Conservation (phyloP, 768 basidiomycete species). For the Pleurotus ostreatus region DNA sequence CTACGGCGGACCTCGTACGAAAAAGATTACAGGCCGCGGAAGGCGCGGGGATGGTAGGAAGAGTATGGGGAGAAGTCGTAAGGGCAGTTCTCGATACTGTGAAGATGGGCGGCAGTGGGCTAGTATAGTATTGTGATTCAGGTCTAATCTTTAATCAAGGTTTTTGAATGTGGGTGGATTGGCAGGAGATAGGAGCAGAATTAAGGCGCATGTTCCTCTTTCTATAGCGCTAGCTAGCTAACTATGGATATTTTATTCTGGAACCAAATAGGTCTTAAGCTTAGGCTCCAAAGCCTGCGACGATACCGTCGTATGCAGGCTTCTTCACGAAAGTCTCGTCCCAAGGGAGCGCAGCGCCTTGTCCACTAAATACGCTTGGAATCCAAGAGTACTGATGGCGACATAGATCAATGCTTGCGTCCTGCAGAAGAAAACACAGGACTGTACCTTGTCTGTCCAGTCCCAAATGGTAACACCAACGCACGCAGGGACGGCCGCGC, state of each 20-base stretch:
- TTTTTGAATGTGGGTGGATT: too few relatives aligned
- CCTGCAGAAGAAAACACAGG: not conserved
- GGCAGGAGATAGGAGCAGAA: too few relatives aligned
- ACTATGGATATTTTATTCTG: too few relatives aligned
- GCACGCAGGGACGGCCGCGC: conserved; percentile 38
- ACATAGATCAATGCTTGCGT: not conserved
- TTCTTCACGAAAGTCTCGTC: conserved; percentile 30
- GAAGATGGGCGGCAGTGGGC: conserved; percentile 72
- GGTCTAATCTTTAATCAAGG: too few relatives aligned
- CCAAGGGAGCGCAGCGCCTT: conserved; percentile 36
- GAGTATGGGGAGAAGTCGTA: conserved; percentile 48
- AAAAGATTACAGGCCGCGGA: conserved; percentile 42
- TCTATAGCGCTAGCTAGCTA: not conserved
- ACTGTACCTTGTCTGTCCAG: conserved; percentile 34
- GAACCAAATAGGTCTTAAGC: not conserved
- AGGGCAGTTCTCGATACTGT: conserved; percentile 62
- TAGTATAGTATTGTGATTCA: conserved; percentile 39
- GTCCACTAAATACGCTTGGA: conserved; percentile 29
- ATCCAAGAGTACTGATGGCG: conserved; percentile 35
- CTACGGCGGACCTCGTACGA: conserved; percentile 56
- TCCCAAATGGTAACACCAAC: conserved; percentile 46
- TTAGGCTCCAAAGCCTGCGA: conserved; percentile 16
- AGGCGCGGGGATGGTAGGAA: conserved; percentile 29
- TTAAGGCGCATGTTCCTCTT: too few relatives aligned
- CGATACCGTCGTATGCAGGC: conserved; percentile 36